phyloP scores from a whole-genome alignment of 2,329 filamentous ascomycete species.

The Calonectria pseudoreteaudii region DNA sequence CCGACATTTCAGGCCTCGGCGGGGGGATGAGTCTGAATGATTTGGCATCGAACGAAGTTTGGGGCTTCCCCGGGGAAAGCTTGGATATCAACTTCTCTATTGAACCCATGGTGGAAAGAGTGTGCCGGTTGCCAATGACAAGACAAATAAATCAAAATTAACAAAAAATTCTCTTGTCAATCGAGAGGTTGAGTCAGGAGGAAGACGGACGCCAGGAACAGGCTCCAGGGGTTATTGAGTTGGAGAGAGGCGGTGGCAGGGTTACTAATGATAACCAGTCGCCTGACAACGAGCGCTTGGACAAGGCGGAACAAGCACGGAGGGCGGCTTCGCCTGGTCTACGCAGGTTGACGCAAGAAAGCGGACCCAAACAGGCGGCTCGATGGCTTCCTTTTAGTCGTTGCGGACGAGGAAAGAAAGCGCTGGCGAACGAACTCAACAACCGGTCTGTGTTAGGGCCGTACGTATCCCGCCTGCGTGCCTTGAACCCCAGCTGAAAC shows the following conservation, averaged over 20 bases:
- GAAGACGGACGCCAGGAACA: background rate
- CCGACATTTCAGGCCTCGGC: slow-evolving; percentile 58
- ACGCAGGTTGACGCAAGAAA: background rate
- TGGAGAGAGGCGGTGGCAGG: background rate
- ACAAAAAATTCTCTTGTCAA: background rate
- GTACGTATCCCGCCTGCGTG: background rate
- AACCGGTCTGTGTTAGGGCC: background rate
- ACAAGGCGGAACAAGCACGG: background rate
- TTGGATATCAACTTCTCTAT: slow-evolving; percentile 30
- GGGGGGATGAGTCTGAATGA: slow-evolving; percentile 44
- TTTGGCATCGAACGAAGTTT: slow-evolving; percentile 15
- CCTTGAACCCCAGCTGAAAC: background rate
- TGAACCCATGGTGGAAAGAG: slow-evolving; percentile 30
- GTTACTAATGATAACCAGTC: background rate
- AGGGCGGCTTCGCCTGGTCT: background rate
- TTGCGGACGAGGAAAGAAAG: background rate
- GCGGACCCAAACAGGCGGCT: background rate
- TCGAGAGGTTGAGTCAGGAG: background rate
- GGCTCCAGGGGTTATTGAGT: background rate
- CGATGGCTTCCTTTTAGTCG: background rate
- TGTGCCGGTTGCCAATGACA: background rate
- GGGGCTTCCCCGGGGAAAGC: slow-evolving; percentile 22
- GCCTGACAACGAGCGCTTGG: background rate
- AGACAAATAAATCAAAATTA: background rate
- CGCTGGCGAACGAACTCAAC: background rate